phyloP scores from a whole-genome alignment of 257 asterid species.

The Mitragyna speciosa region DNA sequence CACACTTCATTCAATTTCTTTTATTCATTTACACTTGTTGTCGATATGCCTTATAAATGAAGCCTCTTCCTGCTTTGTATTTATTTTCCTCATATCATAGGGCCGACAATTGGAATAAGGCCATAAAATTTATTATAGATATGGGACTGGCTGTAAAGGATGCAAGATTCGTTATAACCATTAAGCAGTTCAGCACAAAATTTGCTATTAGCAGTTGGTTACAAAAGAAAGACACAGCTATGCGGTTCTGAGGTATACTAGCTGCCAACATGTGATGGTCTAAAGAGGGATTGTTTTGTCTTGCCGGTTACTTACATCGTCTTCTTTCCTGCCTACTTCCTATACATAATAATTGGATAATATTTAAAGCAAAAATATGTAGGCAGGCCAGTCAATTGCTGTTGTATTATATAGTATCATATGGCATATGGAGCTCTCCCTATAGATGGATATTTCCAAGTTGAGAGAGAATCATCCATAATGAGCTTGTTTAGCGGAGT shows the following conservation, averaged over 20 bases:
- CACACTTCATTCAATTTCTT: too few relatives aligned
- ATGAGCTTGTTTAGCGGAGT: too few relatives aligned
- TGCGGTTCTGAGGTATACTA: background rate
- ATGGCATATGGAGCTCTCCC: background rate
- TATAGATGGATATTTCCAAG: too few relatives aligned
- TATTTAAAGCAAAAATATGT: background rate
- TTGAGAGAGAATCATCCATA: background rate
- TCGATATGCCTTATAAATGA: background rate
- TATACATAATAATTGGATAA: too few relatives aligned
- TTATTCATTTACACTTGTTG: too few relatives aligned
- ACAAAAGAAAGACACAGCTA: background rate
- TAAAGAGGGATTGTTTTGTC: background rate
- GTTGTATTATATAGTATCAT: too few relatives aligned
- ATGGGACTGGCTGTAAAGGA: slow-evolving; percentile 7
- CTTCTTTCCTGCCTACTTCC: slow-evolving; percentile 13
- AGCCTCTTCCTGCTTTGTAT: background rate
- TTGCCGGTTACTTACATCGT: background rate
- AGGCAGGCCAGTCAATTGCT: background rate
- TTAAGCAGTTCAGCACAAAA: background rate
- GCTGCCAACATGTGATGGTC: slow-evolving; percentile 7
- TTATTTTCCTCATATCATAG: background rate
- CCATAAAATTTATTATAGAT: too few relatives aligned
- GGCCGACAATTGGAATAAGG: slow-evolving; percentile 3
- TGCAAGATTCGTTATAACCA: background rate
- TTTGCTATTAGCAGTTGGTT: background rate